phyloP scores from a whole-genome alignment of 2,329 filamentous ascomycete genomes.

The Plectosphaerella cucumerina region DNA sequence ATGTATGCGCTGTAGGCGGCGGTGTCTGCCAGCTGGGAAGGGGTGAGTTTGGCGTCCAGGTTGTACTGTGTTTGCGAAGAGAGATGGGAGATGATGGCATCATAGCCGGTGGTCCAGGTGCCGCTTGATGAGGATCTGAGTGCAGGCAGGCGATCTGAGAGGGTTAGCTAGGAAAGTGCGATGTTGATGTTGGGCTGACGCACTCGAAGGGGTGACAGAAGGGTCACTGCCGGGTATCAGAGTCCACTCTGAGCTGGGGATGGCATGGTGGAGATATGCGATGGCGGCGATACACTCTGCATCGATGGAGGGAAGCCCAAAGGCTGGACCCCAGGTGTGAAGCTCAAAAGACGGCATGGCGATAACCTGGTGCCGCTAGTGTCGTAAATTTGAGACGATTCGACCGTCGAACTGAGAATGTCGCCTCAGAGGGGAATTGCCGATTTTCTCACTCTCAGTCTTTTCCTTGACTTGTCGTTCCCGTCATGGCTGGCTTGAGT shows the following conservation, averaged over 20 bases:
- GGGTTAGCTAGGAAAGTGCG: slow-evolving; percentile 20
- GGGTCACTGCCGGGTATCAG: slow-evolving; percentile 72
- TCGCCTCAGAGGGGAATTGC: too few relatives aligned
- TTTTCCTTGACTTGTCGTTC: too few relatives aligned
- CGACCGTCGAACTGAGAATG: too few relatives aligned
- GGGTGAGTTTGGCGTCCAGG: slow-evolving; percentile 34
- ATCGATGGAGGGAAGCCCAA: slow-evolving; percentile 85
- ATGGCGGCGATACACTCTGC: slow-evolving; percentile 83
- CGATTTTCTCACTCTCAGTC: too few relatives aligned
- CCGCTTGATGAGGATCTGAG: slow-evolving; percentile 40
- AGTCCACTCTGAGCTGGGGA: slow-evolving; percentile 59
- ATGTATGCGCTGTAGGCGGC: slow-evolving; percentile 64
- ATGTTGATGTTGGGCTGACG: slow-evolving; percentile 22
- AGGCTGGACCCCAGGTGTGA: slow-evolving; percentile 87
- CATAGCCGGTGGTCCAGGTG: slow-evolving; percentile 56
- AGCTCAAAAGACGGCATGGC: slow-evolving; percentile 52
- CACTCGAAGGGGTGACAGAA: slow-evolving; percentile 66
- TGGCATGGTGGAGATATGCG: slow-evolving; percentile 65
- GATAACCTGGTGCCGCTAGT: neutral
- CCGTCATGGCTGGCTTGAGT: too few relatives aligned
- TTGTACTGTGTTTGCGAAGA: slow-evolving; percentile 28
- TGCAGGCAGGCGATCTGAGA: slow-evolving; percentile 50
- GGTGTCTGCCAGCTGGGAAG: slow-evolving; percentile 39
- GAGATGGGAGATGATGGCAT: slow-evolving; percentile 56
- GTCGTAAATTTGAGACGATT: neutral